A percentile compares a stretch with the other conserved stretches of the same genome.
Evolutionary conservation across 2,329 filamentous ascomycete species (phyloP).

Genomic region (Claviceps capensis): DNA sequence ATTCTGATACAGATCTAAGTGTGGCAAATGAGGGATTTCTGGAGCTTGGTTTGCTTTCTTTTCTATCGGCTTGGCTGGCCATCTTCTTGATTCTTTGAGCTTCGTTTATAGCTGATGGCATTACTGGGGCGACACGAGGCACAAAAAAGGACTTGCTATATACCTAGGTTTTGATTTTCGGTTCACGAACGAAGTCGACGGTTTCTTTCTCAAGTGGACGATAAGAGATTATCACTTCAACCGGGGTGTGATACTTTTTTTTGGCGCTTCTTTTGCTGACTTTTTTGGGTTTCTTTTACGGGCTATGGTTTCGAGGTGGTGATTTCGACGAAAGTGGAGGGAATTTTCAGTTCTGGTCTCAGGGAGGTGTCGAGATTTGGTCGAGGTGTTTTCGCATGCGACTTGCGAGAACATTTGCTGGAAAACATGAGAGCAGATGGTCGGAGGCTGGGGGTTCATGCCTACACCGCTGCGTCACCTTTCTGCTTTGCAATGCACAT

Average conservation of each 20-base stretch:
- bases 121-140: constrained; percentile 10
- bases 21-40: constrained; percentile 12
- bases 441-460: neutral
- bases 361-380: constrained; percentile 9
- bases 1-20: neutral
- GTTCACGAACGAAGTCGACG: constrained; percentile 5
- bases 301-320: neutral
- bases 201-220: constrained; percentile 2
- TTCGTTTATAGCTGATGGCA: constrained; percentile 8
- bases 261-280: constrained; percentile 2
- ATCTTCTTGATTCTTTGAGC: constrained; percentile 6
- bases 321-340: neutral
- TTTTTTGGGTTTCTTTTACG: too few relatives aligned
- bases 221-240: constrained; percentile 8
- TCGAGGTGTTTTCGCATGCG: constrained; percentile 7
- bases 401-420: neutral
- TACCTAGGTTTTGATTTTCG: constrained; percentile 10
- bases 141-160: constrained; percentile 9
- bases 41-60: constrained; percentile 2
- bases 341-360: constrained; percentile 8
- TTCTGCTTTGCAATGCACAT: neutral
- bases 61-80: constrained; percentile 2
- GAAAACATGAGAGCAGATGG: neutral
- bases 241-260: constrained; percentile 7
- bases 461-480: constrained; percentile 4